Base-by-base conservation (phyloP, 768 basidiomycete genomes). In the Harrya chromipes region DNA sequence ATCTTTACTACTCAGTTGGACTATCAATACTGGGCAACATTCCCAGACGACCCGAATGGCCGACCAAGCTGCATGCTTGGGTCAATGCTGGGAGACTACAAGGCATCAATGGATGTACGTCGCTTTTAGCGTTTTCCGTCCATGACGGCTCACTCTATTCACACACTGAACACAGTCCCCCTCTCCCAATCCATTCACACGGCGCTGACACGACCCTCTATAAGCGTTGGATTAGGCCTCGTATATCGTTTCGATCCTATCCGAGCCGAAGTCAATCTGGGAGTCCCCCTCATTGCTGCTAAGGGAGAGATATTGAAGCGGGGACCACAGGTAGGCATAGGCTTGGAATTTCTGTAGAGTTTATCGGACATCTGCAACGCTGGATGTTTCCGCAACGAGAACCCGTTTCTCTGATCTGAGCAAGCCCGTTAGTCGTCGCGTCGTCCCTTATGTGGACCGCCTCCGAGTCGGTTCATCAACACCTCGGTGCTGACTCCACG, bases 251-350 rank as follows among this genome's bases (percentile, higher is more conserved):
- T 93, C 55, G 86, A 90, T 52, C 86, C 90, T 5, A 75, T 91
- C 17, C 77, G 94, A n/a, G 75, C 92, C 23, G 94, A 97, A 67
- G 73, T 91, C 50, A 95, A 94, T 66, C 79, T 95, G 54, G 90
- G 92, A 7, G 74, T 95, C 31, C 93, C 93, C 6, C 72, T 97
- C 4, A 77, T 85, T 3, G 79, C 82, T 2, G 80, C 79, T 39
- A 78, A 74, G 59, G 81, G 80, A 47, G 92, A 90, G 66, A 82
- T 81, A 9, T 59, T 68, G 47, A 75, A 81, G 60, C 82, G 78
- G 60, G 92, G 91, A 8, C 70, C 91, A 39, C 89, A 89, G 66
- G 79, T 90, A 23, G 91, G 91, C 4, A 78, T 94, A 55, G 91
- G 88, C 2, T 61, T 91, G 47, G 86, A 89, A 56, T 90, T 91